A percentile compares a stretch with the other conserved stretches of the same genome.
phyloP scores from a whole-genome alignment of 495 filamentous ascomycete genomes.

The Astrothelium macrocarpum region DNA sequence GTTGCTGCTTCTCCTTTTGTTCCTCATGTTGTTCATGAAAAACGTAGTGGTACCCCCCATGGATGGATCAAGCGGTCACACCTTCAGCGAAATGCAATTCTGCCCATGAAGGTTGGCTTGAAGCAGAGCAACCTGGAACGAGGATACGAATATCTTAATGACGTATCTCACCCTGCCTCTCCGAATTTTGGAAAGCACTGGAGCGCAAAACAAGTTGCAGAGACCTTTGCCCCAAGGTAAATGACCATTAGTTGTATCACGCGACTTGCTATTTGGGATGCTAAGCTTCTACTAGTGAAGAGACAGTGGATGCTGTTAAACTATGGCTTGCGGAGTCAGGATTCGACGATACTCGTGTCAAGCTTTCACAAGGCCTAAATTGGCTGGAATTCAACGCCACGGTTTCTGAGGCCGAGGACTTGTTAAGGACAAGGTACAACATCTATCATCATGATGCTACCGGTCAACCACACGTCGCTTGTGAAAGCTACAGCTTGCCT shows the following conservation, averaged over 20 bases:
- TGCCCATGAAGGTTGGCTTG: slow-evolving; percentile 9
- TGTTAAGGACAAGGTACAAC: slow-evolving; percentile 14
- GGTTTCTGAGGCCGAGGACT: slow-evolving; percentile 7
- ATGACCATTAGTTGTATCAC: not conserved
- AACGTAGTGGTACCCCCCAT: not conserved
- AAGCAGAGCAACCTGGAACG: slow-evolving; percentile 10
- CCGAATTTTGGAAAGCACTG: slow-evolving; percentile 12
- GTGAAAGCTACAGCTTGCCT: slow-evolving; percentile 18
- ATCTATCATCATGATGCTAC: slow-evolving; percentile 12
- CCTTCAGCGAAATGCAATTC: slow-evolving; percentile 8
- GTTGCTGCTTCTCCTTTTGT: slow-evolving; percentile 8
- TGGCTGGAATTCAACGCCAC: slow-evolving; percentile 16
- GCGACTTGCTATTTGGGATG: not conserved
- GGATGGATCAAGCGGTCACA: not conserved
- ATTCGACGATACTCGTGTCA: not conserved
- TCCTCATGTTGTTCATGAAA: slow-evolving; percentile 12
- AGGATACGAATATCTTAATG: slow-evolving; percentile 11
- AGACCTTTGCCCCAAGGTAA: slow-evolving; percentile 8
- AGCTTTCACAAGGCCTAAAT: slow-evolving; percentile 9
- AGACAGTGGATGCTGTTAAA: slow-evolving; percentile 8
- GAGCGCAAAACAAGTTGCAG: slow-evolving; percentile 8
- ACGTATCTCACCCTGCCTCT: slow-evolving; percentile 12
- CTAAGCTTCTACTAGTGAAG: not conserved
- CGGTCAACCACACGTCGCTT: slow-evolving; percentile 17
- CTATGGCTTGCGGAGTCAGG: slow-evolving; percentile 11